These are phyloP conservation scores for Mycena haematopus DNA, from an alignment of 768 basidiomycete species.

Conservation along the genomic window DNA sequence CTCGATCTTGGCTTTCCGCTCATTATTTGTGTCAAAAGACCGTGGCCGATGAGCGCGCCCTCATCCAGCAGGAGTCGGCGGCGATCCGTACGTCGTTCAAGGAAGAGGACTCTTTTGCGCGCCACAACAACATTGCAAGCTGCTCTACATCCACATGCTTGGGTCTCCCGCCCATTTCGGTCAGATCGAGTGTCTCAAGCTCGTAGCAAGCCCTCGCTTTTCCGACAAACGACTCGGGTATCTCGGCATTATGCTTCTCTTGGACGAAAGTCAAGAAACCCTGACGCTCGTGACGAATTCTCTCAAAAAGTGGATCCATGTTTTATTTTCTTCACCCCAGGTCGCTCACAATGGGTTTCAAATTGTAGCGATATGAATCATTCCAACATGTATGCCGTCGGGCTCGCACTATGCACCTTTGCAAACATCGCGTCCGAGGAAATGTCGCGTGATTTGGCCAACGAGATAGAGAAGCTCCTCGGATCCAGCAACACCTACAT, in stretches of 20 bases:
- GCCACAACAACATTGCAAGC: conserved; percentile 98
- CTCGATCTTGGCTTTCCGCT: conserved; percentile 29
- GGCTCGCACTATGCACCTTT: conserved; percentile 95
- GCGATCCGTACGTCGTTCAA: conserved; percentile 96
- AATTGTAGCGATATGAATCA: conserved; percentile 94
- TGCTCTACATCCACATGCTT: conserved; percentile 98
- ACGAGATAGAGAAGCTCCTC: conserved; percentile 96
- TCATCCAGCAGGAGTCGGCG: conserved; percentile 97
- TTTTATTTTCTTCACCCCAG: conserved; percentile 1
- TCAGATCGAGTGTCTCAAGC: conserved; percentile 96
- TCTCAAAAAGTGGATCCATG: conserved; percentile 83
- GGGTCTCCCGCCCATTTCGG: conserved; percentile 99
- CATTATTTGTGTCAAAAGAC: conserved; percentile 61
- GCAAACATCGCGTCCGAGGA: conserved; percentile 99
- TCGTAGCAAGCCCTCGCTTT: conserved; percentile 94
- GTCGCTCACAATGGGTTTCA: conserved; percentile 12
- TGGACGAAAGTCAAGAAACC: conserved; percentile 98
- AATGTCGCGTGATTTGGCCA: conserved; percentile 97
- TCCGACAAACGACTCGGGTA: conserved; percentile 96
- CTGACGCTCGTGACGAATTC: conserved; percentile 97
- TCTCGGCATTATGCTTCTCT: conserved; percentile 94
- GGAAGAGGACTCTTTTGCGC: conserved; percentile 93
- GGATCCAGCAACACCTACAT: conserved; percentile 99
- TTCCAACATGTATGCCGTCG: conserved; percentile 98
- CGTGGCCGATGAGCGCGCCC: conserved; percentile 95